phyloP scores from a whole-genome alignment of 2,329 filamentous ascomycete species.

The Colletotrichum sp. region DNA sequence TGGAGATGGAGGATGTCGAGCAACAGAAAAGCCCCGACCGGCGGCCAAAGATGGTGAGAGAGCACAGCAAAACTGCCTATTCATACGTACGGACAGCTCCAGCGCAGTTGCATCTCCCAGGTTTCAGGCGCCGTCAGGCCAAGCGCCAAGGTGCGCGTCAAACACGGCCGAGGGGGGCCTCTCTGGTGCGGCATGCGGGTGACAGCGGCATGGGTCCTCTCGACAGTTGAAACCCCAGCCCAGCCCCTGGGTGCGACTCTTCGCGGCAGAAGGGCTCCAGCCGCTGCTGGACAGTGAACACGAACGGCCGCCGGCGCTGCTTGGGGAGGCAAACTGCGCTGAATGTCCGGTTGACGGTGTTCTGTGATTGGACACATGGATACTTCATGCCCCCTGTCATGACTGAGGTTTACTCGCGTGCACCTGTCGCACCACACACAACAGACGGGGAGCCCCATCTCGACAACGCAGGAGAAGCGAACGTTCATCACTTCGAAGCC shows the following conservation, averaged over 20 bases:
- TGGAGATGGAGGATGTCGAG: background rate
- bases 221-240: background rate
- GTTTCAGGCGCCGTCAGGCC: conserved; percentile 14
- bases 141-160: conserved; percentile 18
- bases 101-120: background rate
- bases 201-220: background rate
- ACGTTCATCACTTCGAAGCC: background rate
- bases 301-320: background rate
- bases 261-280: background rate
- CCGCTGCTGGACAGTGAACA: background rate
- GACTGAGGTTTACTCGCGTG: background rate
- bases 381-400: background rate
- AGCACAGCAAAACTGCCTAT: background rate
- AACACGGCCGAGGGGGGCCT: conserved; percentile 6
- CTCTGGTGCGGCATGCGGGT: conserved; percentile 3
- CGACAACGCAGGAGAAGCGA: background rate
- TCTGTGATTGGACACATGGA: background rate
- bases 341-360: background rate
- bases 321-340: background rate
- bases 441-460: background rate
- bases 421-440: background rate
- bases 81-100: background rate
- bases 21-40: background rate
- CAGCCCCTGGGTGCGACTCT: background rate
- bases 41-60: background rate